Evolutionary conservation across 2,329 filamentous ascomycete species (phyloP), one percentile per base, ranked within the genome.

Genomic region (Ophiocordyceps sinensis): DNA sequence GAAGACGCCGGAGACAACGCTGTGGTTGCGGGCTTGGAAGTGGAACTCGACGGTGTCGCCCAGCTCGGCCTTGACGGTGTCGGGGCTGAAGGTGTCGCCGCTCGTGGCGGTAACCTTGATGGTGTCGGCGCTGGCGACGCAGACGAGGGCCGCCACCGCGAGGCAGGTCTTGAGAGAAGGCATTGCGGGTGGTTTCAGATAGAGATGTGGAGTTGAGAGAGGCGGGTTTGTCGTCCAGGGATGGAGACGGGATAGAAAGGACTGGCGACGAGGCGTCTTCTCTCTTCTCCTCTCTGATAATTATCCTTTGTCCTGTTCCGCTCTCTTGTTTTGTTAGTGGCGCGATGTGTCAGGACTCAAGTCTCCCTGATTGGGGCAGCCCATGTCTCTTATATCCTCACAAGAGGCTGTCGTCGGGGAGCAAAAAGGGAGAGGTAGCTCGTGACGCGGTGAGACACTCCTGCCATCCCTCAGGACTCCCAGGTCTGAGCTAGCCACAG

Each of bases 41-140:
- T 55, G 54, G 39, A 64, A 63, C 47, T 62, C 58, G 31, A 64
- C 44, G 12, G 60, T 40, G 42, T 63, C 61, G 13, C 55, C 58
- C 38, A 53, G 45, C 5, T 53, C 46, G 35, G 61, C 60, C 12
- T 48, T 47, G 43, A 60, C 42, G 15, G 50, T 51, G 15, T 58
- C 50, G 7, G 61, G 60, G 29, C 55, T 50, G 41, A 64, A 64
- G 30, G 47, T 51, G 46, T 54, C 53, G 44, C 53, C 51, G 37
- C 49, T 52, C 37, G 49, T 57, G 28, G 59, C 59, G 13, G 51
- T 59, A 41, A 63, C 55, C 32, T 51, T 54, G 48, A 61, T 54
- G 23, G 51, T 60, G 44, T 58, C 49, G 32, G 58, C 58, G 29
- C 43, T 45, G 35, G 46, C 52, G n/a, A 57, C 39, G 36, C 37